A percentile compares a stretch with the other conserved stretches of the same genome.
These are phyloP conservation scores for Globisporangium orthogonon DNA, from an alignment of 352 stramenopile genomes.

Conservation along the genomic window DNA sequence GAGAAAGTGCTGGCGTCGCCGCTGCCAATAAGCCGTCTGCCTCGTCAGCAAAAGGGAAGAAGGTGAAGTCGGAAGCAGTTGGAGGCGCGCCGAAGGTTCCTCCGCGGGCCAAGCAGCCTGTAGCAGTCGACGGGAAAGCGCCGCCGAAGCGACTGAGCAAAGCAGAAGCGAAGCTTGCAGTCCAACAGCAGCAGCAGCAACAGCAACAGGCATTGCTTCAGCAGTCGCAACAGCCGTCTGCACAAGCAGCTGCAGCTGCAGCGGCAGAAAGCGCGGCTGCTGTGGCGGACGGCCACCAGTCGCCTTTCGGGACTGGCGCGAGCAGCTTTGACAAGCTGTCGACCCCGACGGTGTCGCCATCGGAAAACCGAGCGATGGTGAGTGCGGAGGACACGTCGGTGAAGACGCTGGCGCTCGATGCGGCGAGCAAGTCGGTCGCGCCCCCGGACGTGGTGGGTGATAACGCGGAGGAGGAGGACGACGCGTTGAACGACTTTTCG, in stretches of 20 bases:
- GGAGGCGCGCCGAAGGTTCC: constrained; percentile 10
- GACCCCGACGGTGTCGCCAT: constrained; percentile 13
- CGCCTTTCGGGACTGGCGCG: constrained; percentile 5
- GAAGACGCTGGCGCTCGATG: constrained; percentile 12
- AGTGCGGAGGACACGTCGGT: constrained; percentile 4
- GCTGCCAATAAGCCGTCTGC: not conserved
- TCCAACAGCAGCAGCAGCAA: constrained; percentile 1
- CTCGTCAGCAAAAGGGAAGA: constrained; percentile 9
- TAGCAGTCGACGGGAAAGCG: constrained; percentile 2
- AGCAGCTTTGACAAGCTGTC: constrained; percentile 12
- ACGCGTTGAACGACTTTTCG: constrained; percentile 64
- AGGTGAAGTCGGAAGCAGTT: constrained; percentile 3
- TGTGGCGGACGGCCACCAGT: constrained; percentile 10
- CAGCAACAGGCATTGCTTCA: not conserved
- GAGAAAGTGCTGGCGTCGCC: not conserved
- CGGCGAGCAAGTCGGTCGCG: constrained; percentile 3
- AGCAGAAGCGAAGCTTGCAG: constrained; percentile 9
- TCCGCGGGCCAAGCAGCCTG: constrained; percentile 5
- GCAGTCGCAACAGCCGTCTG: not conserved
- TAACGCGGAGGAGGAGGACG: constrained; percentile 22
- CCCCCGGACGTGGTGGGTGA: not conserved
- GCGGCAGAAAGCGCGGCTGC: not conserved
- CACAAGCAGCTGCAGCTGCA: not conserved
- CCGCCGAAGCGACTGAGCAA: constrained; percentile 10
- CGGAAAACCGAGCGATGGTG: constrained; percentile 7